Conservation (phyloP, 2,329 filamentous ascomycete genomes). For the Lasiodiplodia citricola region DNA sequence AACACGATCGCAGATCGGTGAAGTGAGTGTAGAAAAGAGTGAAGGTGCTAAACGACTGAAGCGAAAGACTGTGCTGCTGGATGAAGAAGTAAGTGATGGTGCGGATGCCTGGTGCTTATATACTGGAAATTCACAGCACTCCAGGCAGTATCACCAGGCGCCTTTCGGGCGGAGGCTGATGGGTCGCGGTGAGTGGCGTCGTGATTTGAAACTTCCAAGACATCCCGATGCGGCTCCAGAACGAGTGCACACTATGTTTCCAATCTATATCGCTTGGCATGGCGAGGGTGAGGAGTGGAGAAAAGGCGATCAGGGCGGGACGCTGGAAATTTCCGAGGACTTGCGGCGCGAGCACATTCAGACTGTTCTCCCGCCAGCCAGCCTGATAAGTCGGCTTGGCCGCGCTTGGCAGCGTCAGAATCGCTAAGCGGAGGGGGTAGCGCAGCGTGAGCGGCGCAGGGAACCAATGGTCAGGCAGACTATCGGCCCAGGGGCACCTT, state of each 20-base stretch:
- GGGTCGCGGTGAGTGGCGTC: not conserved
- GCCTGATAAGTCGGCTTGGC: constrained; percentile 20
- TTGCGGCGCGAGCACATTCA: not conserved
- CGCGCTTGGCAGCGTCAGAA: constrained; percentile 17
- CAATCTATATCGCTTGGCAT: constrained; percentile 20
- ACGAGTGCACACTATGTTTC: constrained; percentile 1
- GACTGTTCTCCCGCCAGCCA: not conserved
- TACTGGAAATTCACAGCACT: not conserved
- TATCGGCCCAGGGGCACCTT: not conserved
- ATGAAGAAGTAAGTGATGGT: not conserved
- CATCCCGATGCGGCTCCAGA: not conserved
- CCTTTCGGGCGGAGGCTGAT: not conserved
- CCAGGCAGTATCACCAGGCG: not conserved
- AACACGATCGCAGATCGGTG: constrained; percentile 21
- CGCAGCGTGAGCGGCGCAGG: not conserved
- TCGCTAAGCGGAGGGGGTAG: not conserved
- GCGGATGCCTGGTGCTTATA: not conserved
- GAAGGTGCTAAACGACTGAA: constrained; percentile 3
- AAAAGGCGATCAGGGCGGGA: not conserved
- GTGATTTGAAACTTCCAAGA: constrained; percentile 19
- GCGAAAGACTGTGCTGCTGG: constrained; percentile 20
- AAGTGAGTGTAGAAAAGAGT: constrained; percentile 2
- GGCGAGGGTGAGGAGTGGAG: not conserved
- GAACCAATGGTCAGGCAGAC: constrained; percentile 5
- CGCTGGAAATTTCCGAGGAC: constrained; percentile 10